Percentiles rank a stretch among this genome's conserved stretches.
phyloP scores from a whole-genome alignment of 208 protist genomes.

The Leishmania braziliensis region DNA sequence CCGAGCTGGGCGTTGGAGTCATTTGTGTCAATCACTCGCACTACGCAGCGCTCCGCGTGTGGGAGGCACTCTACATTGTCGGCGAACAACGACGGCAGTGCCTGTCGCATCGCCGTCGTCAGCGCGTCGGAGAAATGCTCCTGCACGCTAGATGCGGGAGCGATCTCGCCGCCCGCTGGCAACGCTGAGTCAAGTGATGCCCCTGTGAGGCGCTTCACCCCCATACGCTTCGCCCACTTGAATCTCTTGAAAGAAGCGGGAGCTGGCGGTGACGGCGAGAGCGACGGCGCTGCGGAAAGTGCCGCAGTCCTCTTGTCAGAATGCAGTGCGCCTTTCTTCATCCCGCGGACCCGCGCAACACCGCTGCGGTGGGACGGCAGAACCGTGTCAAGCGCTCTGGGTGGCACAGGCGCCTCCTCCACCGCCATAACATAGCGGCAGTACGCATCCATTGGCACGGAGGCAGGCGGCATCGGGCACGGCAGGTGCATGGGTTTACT shows the following conservation, averaged over 20 bases:
- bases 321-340: neutral
- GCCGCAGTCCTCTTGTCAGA: constrained; percentile 1
- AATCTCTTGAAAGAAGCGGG: neutral
- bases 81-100: neutral
- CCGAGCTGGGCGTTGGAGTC: constrained; percentile 5
- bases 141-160: neutral
- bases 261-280: constrained; percentile 6
- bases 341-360: neutral
- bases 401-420: constrained; percentile 18
- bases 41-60: constrained; percentile 3
- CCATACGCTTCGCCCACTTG: constrained; percentile 1
- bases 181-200: neutral
- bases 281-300: neutral
- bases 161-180: neutral
- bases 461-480: constrained; percentile 25
- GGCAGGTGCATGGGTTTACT: neutral
- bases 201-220: neutral
- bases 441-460: constrained; percentile 61
- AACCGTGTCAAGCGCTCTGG: neutral
- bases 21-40: neutral
- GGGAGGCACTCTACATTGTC: neutral
- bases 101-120: constrained; percentile 29
- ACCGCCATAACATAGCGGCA: constrained; percentile 57
- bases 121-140: constrained; percentile 12
- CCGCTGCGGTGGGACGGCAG: neutral